Evolutionary conservation across 768 basidiomycete species (phyloP), one percentile per base, ranked within the genome.

Genomic region (Phlegmacium glaucopus): DNA sequence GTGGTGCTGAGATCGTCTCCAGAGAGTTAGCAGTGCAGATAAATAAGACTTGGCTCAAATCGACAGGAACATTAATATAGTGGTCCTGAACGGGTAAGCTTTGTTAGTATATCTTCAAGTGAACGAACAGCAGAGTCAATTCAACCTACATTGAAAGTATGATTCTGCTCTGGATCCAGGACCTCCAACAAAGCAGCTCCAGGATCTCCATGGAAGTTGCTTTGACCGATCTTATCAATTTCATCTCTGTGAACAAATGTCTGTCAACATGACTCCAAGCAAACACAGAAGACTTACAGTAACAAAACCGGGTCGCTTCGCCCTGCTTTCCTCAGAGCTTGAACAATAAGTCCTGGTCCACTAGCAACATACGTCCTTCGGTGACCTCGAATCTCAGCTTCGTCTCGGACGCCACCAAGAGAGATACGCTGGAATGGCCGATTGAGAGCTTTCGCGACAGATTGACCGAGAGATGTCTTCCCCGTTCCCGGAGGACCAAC

Each of bases 361-460:
- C 85, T 87, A 13, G 89, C 90, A n/a, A 93, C 92, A 57, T 96
- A 97, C 17, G 94, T 97, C 44, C 94, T 74, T 43, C 72, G 56
- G 48, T 75, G 75, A 13, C 75, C 75, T 44, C 74, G 60, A 45
- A 76, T 76, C 50, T 76, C 61, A 77, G 90, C 94, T 64, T 97
- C 94, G 57, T 97, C 94, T 3, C 94, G 77, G 7, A 96, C 90
- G 26, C 94, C 94, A 9, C 94, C 94, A 0, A 96, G 76, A 1
- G 90, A 87, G 52, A 96, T 94, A 9, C 94, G 82, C 57, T 95
- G 87, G 76, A 95, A 96, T 2, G 92, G 91, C 37, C 93, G 72
- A 18, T 78, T 76, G 8, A 96, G 75, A 0, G 91, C 86, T 35
- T 82, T 83, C 3, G 94, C 94, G 25, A 97, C 79, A 0, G 88